phyloP scores from a whole-genome alignment of 2,329 filamentous ascomycete genomes.

The Penicillium sclerotigenum region DNA sequence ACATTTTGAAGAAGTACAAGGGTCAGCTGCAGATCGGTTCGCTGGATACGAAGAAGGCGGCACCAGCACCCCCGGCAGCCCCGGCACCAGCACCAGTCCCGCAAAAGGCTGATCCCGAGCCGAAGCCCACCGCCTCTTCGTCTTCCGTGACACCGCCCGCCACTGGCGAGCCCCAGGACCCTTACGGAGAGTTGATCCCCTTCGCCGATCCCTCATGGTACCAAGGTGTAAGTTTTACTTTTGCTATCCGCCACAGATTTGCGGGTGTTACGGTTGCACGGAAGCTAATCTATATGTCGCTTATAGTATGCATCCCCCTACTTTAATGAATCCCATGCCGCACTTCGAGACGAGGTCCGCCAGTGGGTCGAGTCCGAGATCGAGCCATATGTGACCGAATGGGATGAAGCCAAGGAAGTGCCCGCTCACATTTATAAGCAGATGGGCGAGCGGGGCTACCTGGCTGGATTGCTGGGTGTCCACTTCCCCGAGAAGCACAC shows the following conservation, averaged over 20 bases:
- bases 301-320: conserved; percentile 88
- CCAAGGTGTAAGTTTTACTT: conserved; percentile 67
- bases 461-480: conserved; percentile 82
- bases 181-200: conserved; percentile 81
- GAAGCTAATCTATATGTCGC: conserved; percentile 11
- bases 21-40: conserved; percentile 63
- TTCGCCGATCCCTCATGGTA: conserved; percentile 95
- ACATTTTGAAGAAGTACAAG: conserved; percentile 62
- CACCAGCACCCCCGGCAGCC: not conserved
- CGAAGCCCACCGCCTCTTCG: conserved; percentile 49
- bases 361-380: conserved; percentile 88
- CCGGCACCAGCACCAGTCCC: conserved; percentile 44
- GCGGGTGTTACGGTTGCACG: not conserved
- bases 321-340: conserved; percentile 90
- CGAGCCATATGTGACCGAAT: conserved; percentile 88
- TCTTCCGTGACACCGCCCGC: conserved; percentile 48
- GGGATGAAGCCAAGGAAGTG: conserved; percentile 92
- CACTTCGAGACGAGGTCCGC: conserved; percentile 84
- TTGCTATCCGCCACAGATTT: not conserved
- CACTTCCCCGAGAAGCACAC: conserved; percentile 72
- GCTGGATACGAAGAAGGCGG: conserved; percentile 76
- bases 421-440: conserved; percentile 89
- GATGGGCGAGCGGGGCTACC: conserved; percentile 88
- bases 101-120: conserved; percentile 51
- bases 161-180: conserved; percentile 71